Evolutionary conservation across 2,329 filamentous ascomycete species (phyloP).

Genomic region (Aplosporella prunicola): DNA sequence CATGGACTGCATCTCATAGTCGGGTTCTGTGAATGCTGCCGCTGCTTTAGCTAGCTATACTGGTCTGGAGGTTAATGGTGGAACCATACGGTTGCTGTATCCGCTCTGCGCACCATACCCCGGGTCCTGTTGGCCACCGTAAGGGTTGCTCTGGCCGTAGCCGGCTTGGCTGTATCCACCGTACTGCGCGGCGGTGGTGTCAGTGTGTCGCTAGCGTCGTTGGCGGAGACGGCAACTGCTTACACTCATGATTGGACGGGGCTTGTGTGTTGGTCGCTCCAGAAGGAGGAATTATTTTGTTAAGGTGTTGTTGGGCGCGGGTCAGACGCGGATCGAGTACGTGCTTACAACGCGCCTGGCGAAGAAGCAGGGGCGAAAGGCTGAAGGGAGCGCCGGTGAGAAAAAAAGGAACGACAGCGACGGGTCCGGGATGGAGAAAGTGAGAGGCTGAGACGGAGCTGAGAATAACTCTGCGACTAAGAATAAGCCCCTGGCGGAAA

Average conservation of each 20-base stretch:
- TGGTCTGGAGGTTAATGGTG: slow-evolving; percentile 19
- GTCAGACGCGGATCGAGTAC: neutral
- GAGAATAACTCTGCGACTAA: too few relatives aligned
- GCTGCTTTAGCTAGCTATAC: slow-evolving; percentile 18
- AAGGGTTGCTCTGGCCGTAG: slow-evolving; percentile 34
- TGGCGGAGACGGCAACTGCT: slow-evolving; percentile 3
- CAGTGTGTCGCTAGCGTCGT: neutral
- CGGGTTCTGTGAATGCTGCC: slow-evolving; percentile 18
- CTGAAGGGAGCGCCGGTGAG: slow-evolving; percentile 6
- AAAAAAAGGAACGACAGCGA: slow-evolving; percentile 6
- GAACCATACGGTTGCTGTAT: slow-evolving; percentile 13
- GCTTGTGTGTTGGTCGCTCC: slow-evolving; percentile 1
- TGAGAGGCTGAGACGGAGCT: slow-evolving; percentile 7
- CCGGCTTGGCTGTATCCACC: slow-evolving; percentile 32
- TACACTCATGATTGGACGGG: slow-evolving; percentile 11
- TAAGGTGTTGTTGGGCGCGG: neutral
- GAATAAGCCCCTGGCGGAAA: slow-evolving; percentile 9
- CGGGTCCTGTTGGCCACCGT: slow-evolving; percentile 37
- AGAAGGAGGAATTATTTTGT: neutral
- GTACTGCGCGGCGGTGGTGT: slow-evolving; percentile 25
- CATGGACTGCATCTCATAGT: slow-evolving; percentile 65
- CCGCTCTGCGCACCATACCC: slow-evolving; percentile 32
- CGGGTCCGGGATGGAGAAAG: slow-evolving; percentile 9
- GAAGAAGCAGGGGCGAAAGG: slow-evolving; percentile 6
- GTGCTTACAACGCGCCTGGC: slow-evolving; percentile 2